A percentile compares a stretch with the other conserved stretches of the same genome.
Evolutionary conservation across 2,329 filamentous ascomycete genomes (phyloP).

Genomic region (Albophoma yamanashiensis): DNA sequence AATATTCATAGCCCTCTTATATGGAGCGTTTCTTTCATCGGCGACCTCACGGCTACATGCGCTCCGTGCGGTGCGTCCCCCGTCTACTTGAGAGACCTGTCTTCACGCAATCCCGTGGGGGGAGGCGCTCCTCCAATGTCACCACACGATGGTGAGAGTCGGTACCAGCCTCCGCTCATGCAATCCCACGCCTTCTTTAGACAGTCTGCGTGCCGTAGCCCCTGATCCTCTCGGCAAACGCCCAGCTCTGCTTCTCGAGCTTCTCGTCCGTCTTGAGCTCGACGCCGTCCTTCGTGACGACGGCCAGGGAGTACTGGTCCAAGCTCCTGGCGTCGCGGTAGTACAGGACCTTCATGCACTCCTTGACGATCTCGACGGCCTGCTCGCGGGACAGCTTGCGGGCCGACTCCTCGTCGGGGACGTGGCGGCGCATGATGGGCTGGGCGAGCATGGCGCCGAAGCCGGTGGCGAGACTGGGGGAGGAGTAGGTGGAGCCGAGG

Average conservation of each 20-base stretch:
- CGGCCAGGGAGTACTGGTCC: conserved; percentile 83
- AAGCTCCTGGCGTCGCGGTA: conserved; percentile 92
- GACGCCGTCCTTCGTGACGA: conserved; percentile 82
- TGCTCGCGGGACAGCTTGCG: conserved; percentile 62
- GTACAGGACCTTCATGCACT: conserved; percentile 97
- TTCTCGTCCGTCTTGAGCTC: conserved; percentile 76
- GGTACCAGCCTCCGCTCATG: neutral
- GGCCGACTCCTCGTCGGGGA: conserved; percentile 73
- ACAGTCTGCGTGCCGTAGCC: conserved; percentile 85
- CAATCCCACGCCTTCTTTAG: conserved; percentile 16
- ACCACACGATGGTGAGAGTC: neutral
- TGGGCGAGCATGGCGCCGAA: conserved; percentile 90
- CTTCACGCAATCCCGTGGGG: neutral
- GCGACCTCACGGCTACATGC: neutral
- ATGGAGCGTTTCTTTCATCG: neutral
- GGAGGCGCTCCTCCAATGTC: neutral
- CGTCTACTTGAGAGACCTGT: neutral
- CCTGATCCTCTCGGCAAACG: conserved; percentile 88
- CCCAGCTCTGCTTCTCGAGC: conserved; percentile 95
- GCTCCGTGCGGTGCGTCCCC: neutral
- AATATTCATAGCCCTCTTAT: neutral
- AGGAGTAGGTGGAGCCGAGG: conserved; percentile 81
- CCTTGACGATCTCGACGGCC: conserved; percentile 71
- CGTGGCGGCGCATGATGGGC: conserved; percentile 75
- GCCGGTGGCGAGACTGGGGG: conserved; percentile 83